Percentiles rank a stretch among this genome's conserved stretches.
phyloP scores from a whole-genome alignment of 345 rosid genomes.

The Corchorus olitorius region DNA sequence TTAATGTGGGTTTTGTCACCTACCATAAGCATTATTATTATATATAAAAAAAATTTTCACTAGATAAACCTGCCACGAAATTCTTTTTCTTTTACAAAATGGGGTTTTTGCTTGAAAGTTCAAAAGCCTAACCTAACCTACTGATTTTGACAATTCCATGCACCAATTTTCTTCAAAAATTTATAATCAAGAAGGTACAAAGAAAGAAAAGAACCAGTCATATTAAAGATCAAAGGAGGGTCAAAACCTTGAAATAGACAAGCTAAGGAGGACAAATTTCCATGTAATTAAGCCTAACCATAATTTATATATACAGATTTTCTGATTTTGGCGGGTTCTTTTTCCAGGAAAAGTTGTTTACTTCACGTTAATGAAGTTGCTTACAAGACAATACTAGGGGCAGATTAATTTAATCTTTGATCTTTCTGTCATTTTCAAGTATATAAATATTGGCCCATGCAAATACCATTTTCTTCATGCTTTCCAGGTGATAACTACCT shows the following conservation, averaged over 20 bases:
- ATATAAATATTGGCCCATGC: neutral
- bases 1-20: neutral
- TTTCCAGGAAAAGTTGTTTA: neutral
- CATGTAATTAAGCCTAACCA: neutral
- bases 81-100: conserved; percentile 9
- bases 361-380: neutral
- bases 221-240: neutral
- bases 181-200: neutral
- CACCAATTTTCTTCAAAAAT: neutral
- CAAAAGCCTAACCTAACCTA: conserved; percentile 13
- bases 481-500: neutral
- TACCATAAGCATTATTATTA: neutral
- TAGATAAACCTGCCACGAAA: conserved; percentile 14
- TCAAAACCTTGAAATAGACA: neutral
- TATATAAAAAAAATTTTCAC: neutral
- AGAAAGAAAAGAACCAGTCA: neutral
- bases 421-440: neutral
- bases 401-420: neutral
- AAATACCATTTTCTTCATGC: neutral
- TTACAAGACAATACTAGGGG: conserved; percentile 1
- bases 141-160: conserved; percentile 4
- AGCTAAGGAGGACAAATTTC: neutral
- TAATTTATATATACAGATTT: too few species aligned
- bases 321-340: too few species aligned
- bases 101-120: neutral